Evolutionary conservation across 1,284 basidiomycete genomes (phyloP), one percentile per base, ranked within the genome.

Genomic region (Takashimella tepidaria): DNA sequence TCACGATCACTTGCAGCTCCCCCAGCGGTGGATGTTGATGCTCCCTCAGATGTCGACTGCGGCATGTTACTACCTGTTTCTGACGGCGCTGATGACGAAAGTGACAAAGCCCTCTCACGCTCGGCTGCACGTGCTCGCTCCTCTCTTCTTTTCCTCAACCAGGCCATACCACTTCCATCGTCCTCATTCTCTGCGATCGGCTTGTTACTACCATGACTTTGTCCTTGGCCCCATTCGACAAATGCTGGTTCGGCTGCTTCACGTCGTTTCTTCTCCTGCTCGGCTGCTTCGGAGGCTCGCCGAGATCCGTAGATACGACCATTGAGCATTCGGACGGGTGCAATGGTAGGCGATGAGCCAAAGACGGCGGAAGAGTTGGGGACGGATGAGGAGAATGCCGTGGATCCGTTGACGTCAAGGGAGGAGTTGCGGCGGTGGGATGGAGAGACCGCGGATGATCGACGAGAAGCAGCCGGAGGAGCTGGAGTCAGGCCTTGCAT

Each of bases 161-260:
- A 76, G 5, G 67, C 69, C 70, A 76, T 75, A 8, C 74, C 74
- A 43, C 72, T 69, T 11, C 74, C 74, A 53, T 75, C 74, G 47
- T 75, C 72, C 12, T 66, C 65, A 41, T 75, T 73, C 8, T 52
- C 60, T 8, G 8, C 31, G 10, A 22, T 6, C 6, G 41, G 24
- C 26, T 41, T 22, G 22, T 37, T 41, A 16, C 31, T 37, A 37
- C 31, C 31, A 8, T 37, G 31, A 11, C 37, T 25, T 37, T 48
- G 50, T 1, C 59, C 57, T 6, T 54, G 43, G 21, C 55, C 50
- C n/a, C 31, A 47, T 22, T 19, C 49, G 52, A 72, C 67, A 50
- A 76, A 76, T 11, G 63, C 69, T 12, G 74, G 74, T 55, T 76
- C 74, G 24, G 55, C 54, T 21, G 54, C 53, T 48, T 63, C 63